Evolutionary conservation across 1,284 basidiomycete genomes (phyloP), one percentile per base, ranked within the genome.

Genomic region (Ceratobasidium sp.): DNA sequence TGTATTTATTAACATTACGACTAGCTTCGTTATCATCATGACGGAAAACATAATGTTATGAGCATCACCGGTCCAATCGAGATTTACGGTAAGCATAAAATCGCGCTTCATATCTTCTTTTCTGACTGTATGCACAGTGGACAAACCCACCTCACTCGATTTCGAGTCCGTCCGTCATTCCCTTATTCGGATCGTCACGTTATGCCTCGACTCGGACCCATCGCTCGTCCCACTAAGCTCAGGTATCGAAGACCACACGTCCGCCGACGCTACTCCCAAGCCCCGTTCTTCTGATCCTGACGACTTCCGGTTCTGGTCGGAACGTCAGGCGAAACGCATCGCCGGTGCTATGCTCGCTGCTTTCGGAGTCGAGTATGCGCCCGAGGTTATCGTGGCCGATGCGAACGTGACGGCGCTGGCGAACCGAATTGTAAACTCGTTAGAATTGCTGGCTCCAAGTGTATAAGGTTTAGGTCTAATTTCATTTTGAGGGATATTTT

Each of bases 11-110:
- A 38, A 6, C n/a, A 15, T 12, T 26, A 28, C 38, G 59, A 9
- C 28, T n/a, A 93, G 92, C 86, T 93, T 79, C 91, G 93, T 2
- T 95, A 95, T 82, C 96, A 97, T 83, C 96, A 97, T 82, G 94
- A 96, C 83, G 95, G 95, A 65, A 98, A 97, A 84, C 95, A 99
- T 86, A 98, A 97, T 83, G 97, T 99, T 77, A 94, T 99, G 89
- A 91, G 92, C 75, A 84, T 93, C 66, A 91, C 93, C 75, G 91
- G 91, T 1, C 95, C 95, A 0, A 86, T 99, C 78, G 96, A 98
- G 83, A 92, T 99, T 54, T 95, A 92, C 81, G 93, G 96, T 94
- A 81, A 80, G 93, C 85, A 12, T 23, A 48, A 59, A n/a, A n/a
- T 40, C n/a, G n/a, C n/a, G n/a, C n/a, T n/a, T n/a, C n/a, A n/a